A percentile compares a stretch with the other conserved stretches of the same genome.
phyloP scores from a whole-genome alignment of 169 alveolate species.

The Ichthyophthirius multifiliis region DNA sequence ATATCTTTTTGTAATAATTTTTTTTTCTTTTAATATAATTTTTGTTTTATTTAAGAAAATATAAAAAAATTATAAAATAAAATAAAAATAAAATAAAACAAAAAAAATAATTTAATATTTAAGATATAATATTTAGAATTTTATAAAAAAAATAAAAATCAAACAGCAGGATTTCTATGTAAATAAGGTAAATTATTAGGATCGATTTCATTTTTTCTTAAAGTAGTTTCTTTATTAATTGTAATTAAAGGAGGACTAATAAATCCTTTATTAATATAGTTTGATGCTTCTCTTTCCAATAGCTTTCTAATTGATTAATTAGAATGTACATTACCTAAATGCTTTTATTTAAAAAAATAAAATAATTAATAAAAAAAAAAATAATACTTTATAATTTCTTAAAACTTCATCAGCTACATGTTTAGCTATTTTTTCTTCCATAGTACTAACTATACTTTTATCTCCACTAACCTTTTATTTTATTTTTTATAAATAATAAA shows the following conservation, averaged over 20 bases:
- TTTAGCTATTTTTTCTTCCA: conserved; percentile 70
- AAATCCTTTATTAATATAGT: not conserved
- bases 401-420: conserved; percentile 72
- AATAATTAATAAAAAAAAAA: not conserved
- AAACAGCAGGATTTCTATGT: conserved; percentile 78
- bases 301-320: conserved; percentile 57
- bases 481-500: not conserved
- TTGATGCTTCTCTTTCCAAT: conserved; percentile 69
- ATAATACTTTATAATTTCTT: conserved; percentile 24
- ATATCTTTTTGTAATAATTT: too few relatives aligned
- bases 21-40: too few relatives aligned
- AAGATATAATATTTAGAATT: too few relatives aligned
- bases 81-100: too few relatives aligned
- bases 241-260: conserved; percentile 55
- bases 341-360: conserved; percentile 3
- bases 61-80: too few relatives aligned
- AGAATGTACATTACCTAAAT: conserved; percentile 63
- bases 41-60: too few relatives aligned
- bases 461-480: not conserved
- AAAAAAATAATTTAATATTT: too few relatives aligned
- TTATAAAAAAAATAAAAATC: too few relatives aligned
- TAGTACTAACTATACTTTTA: conserved; percentile 32
- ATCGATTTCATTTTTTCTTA: conserved; percentile 45
- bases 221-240: conserved; percentile 41
- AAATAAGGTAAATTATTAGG: conserved; percentile 60